Evolutionary conservation across 1,284 basidiomycete species (phyloP), one percentile per base, ranked within the genome.

Genomic region (Agaricales sp.): DNA sequence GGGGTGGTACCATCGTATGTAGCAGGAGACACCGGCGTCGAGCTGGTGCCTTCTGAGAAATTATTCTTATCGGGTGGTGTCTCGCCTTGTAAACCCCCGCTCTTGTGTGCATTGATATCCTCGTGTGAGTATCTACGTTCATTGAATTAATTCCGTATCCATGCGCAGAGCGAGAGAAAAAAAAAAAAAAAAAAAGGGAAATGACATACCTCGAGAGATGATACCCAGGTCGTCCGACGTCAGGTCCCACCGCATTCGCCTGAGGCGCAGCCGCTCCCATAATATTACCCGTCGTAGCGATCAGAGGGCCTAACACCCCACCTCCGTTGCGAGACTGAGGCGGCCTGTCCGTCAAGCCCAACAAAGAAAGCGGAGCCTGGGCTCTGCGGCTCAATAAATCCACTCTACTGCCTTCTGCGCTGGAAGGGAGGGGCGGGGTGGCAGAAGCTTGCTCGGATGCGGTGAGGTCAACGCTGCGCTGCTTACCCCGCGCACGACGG

Each of bases 241-340:
- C 75, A 6, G 87, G 83, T 18, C 77, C 80, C 16, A 90, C 66
- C 19, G 69, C 69, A 18, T 73, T 72, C 4, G 69, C 62, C 2
- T 61, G 57, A 0, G 84, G 84, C 0, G 81, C 74, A 2, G 80
- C 82, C 1, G 69, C 69, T 20, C 80, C 81, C 11, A 67, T 67
- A 24, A 82, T 64, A 54, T 82, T 83, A 2, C 80, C 82, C 0
- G 87, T 82, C 52, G 77, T 80, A 20, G 84, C 78, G 38, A 91
- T 79, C 43, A 91, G 71, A 4, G 82, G 76, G 11, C 84, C 87
- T 56, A 88, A 78, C 0, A 85, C 84, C 3, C 87, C 86, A 0
- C 50, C 52, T 21, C 46, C 49, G 24, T 51, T 53, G 12, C 52
- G 47, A 8, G 52, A 38, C 45, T 53, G 52, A 6, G 45, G 11